A percentile compares a stretch with the other conserved stretches of the same genome.
Evolutionary conservation across 1,139 yeast genomes (phyloP).

Genomic region (Candida sp.): DNA sequence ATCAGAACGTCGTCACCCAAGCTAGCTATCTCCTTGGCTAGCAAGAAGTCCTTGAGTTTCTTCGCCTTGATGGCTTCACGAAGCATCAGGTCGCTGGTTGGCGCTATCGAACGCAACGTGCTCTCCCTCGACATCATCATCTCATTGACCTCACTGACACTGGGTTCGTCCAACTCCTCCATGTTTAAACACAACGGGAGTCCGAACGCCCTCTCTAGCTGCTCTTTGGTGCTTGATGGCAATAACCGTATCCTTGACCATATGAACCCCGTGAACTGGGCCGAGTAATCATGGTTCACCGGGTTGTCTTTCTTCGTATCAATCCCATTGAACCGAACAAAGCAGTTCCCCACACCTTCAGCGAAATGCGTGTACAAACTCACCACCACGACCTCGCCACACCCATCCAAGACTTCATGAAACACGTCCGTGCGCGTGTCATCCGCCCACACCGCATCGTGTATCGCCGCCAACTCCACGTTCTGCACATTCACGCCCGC

Average conservation of each 20-base stretch:
- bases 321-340: background rate
- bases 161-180: background rate
- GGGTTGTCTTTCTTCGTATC: background rate
- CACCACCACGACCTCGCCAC: background rate
- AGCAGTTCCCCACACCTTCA: background rate
- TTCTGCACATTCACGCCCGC: background rate
- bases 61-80: too few relatives aligned
- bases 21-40: background rate
- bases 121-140: too few relatives aligned
- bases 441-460: background rate
- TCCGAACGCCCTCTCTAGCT: slow-evolving; percentile 7
- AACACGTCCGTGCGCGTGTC: background rate
- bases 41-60: background rate
- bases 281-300: background rate
- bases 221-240: background rate
- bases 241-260: slow-evolving; percentile 6
- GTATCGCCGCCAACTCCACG: background rate
- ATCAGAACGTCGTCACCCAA: background rate
- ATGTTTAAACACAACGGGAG: background rate
- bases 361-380: background rate
- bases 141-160: slow-evolving; percentile 10
- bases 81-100: too few relatives aligned
- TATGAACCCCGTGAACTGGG: background rate
- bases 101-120: too few relatives aligned
- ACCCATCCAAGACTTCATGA: background rate